Evolutionary conservation across 257 asterid species (phyloP).

Genomic region (Nemophila menziesii): DNA sequence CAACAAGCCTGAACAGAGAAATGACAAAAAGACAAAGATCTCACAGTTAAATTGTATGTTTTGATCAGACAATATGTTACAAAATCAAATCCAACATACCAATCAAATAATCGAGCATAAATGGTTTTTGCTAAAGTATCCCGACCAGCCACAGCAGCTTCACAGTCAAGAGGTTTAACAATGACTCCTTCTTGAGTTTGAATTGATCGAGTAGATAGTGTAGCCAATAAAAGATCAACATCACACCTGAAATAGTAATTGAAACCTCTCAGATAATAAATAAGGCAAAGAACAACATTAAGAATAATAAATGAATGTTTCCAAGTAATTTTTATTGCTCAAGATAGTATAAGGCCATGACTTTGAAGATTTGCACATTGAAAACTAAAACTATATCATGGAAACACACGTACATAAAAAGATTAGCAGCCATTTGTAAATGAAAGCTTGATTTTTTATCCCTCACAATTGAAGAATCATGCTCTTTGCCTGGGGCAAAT

Average conservation of each 20-base stretch:
- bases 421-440: slow-evolving; percentile 80
- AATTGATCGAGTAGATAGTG: slow-evolving; percentile 84
- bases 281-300: not conserved
- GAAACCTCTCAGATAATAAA: not conserved
- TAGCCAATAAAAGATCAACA: slow-evolving; percentile 57
- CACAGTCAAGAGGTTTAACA: slow-evolving; percentile 77
- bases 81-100: slow-evolving; percentile 37
- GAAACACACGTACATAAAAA: slow-evolving; percentile 45
- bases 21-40: slow-evolving; percentile 8
- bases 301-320: not conserved
- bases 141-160: slow-evolving; percentile 90
- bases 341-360: not conserved
- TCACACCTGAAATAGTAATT: slow-evolving; percentile 51
- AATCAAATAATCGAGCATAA: slow-evolving; percentile 90
- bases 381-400: not conserved
- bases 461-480: slow-evolving; percentile 74
- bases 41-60: slow-evolving; percentile 10
- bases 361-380: not conserved
- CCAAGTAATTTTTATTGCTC: not conserved
- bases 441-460: slow-evolving; percentile 68
- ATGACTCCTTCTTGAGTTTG: slow-evolving; percentile 89
- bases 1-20: slow-evolving; percentile 80
- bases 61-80: slow-evolving; percentile 9
- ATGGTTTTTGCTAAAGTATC: slow-evolving; percentile 95
- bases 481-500: slow-evolving; percentile 92